Conservation (phyloP, 306 rosid species). For the Prosopis cineraria region DNA sequence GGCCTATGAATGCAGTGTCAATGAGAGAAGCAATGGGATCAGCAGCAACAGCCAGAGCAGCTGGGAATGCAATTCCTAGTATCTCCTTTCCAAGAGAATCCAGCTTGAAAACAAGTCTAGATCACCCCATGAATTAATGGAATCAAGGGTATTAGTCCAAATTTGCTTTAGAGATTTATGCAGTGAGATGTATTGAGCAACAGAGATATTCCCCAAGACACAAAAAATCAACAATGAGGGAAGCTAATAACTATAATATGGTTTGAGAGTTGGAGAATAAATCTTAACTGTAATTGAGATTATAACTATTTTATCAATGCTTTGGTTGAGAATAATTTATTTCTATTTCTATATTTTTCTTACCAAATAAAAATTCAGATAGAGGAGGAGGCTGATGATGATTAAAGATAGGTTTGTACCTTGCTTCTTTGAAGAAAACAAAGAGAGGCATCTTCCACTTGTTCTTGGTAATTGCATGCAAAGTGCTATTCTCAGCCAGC, state of each 20-base stretch:
- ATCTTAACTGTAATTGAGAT: neutral
- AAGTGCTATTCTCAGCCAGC: constrained; percentile 31
- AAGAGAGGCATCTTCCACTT: constrained; percentile 58
- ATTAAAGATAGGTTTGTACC: constrained; percentile 39
- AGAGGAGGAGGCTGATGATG: no score
- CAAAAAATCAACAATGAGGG: neutral
- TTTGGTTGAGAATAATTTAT: neutral
- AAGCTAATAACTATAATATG: neutral
- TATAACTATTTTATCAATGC: neutral
- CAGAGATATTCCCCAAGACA: neutral
- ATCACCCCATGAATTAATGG: neutral
- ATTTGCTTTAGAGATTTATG: neutral
- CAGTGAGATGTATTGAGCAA: neutral
- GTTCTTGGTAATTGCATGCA: constrained; percentile 19
- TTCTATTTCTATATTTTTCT: neutral
- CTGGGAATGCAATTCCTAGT: constrained; percentile 78
- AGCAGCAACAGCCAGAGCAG: constrained; percentile 91
- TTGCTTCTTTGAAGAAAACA: constrained; percentile 79
- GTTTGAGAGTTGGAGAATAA: neutral
- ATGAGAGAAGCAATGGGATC: constrained; percentile 96
- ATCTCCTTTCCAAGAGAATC: constrained; percentile 72
- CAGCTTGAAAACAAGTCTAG: constrained; percentile 69
- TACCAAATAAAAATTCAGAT: neutral
- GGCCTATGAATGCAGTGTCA: constrained; percentile 93
- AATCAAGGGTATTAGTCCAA: constrained; percentile 6